Base-by-base conservation (phyloP, 1,139 yeast genomes). In the Groenewaldozyma auringiensis region DNA sequence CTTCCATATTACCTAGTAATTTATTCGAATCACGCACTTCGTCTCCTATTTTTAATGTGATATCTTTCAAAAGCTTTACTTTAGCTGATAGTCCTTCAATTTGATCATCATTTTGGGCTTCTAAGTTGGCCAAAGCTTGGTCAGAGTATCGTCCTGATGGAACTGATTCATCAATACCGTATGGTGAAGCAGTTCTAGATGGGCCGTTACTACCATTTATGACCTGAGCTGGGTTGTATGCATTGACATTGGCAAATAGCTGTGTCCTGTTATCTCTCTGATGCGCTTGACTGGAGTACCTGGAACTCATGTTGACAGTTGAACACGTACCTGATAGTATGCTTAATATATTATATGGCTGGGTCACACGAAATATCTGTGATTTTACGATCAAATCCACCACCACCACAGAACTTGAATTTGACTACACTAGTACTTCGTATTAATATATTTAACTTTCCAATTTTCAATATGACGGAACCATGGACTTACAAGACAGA, bases 21-120 rank as follows among this genome's bases (percentile, higher is more conserved):
- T 78, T 67, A 52, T 80, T 79, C 27, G 89, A 79, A 54, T 80
- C 81, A 56, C 85, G 79, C 53, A 88, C 89, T 61, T 88, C 95
- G 40, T 78, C 78, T 2, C 96, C 96, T 83, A 89, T 88, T 53
- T 71, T 75, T 40, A 78, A 62, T 4, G 95, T 83, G 47, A 86
- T 62, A 49, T 76, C 78, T 64, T 86, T 88, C 51, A 89, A 69
- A 56, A 83, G 72, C 44, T 76, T 71, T 33, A 89, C 81, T 58
- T 84, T 85, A 46, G 79, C 76, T 40, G 80, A 74, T 80, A 89
- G 81, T 14, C 74, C 65, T 44, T 78, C 79, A 61, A 84, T 66
- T 49, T 86, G 88, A 37, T 83, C 88, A 52, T 86, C 86, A 56
- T 83, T 83, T 61, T 89, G 96, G 13, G 88, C 76, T 61, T 89